These are phyloP conservation scores for Venturia oleaginea DNA, from an alignment of 2,329 filamentous ascomycete species.

Conservation along the genomic window DNA sequence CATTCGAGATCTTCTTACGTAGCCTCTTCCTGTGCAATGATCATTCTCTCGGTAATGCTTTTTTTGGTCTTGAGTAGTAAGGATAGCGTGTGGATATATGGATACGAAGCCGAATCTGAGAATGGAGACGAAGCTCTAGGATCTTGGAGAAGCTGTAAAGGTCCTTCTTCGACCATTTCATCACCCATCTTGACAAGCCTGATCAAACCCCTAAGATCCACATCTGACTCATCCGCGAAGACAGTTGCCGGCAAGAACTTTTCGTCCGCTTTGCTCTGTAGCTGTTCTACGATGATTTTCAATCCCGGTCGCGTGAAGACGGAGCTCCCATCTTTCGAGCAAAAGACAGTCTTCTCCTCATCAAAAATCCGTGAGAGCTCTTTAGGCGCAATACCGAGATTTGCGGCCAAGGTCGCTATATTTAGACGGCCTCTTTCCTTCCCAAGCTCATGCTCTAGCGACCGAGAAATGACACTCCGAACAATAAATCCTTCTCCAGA, in stretches of 20 bases:
- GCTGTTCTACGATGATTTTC: background rate
- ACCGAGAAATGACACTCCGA: background rate
- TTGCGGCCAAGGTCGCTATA: background rate
- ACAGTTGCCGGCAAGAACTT: background rate
- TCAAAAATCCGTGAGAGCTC: background rate
- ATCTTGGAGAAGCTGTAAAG: conserved; percentile 6
- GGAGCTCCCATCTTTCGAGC: background rate
- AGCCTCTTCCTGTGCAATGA: background rate
- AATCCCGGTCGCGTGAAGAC: background rate
- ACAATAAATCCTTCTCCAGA: conserved; percentile 7
- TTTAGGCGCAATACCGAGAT: background rate
- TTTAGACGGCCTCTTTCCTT: background rate
- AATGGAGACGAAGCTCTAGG: background rate
- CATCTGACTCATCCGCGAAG: background rate
- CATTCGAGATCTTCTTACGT: background rate
- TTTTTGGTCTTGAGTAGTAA: background rate
- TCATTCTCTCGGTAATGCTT: background rate
- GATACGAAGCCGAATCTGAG: background rate
- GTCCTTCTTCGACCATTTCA: background rate
- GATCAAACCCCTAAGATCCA: background rate
- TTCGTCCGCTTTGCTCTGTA: background rate
- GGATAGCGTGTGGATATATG: conserved; percentile 8
- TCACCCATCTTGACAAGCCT: background rate
- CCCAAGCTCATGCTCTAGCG: background rate
- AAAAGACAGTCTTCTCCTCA: background rate